Percentiles rank a stretch among this genome's conserved stretches.
Evolutionary conservation across 1,139 yeast species (phyloP).

Genomic region (Barnettozyma hawaiiensis): DNA sequence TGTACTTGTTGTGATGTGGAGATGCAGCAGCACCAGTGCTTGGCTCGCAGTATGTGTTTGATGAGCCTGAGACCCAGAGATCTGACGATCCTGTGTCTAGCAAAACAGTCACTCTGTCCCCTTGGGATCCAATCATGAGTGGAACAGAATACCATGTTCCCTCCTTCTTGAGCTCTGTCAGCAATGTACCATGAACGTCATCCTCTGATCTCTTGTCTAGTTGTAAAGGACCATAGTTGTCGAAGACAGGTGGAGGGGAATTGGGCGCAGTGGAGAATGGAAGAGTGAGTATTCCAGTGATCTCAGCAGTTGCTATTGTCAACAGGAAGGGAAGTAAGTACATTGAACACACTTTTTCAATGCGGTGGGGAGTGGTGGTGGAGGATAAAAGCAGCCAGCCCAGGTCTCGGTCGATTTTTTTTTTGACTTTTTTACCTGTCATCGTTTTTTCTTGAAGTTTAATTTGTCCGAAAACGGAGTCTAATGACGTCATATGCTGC

Average conservation of each 20-base stretch:
- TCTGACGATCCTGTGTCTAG: slow-evolving; percentile 74
- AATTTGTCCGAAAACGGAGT: too few species aligned
- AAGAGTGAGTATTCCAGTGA: neutral
- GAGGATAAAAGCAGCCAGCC: too few species aligned
- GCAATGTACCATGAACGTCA: slow-evolving; percentile 31
- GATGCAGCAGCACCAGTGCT: slow-evolving; percentile 3
- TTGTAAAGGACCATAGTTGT: neutral
- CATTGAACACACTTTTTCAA: too few species aligned
- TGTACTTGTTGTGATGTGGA: neutral
- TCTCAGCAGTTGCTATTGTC: neutral
- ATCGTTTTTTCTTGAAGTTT: too few species aligned
- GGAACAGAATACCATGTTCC: slow-evolving; percentile 45
- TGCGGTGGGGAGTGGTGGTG: too few species aligned
- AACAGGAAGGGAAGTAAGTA: neutral
- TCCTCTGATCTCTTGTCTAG: slow-evolving; percentile 24
- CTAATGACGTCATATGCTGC: too few species aligned
- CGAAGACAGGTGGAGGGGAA: neutral
- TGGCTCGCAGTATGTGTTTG: slow-evolving; percentile 20
- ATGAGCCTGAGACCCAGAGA: slow-evolving; percentile 46
- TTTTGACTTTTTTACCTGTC: too few species aligned
- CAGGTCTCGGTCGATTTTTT: too few species aligned
- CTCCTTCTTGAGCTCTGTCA: slow-evolving; percentile 39
- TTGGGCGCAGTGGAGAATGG: neutral
- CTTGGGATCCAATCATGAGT: slow-evolving; percentile 48
- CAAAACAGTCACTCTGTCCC: slow-evolving; percentile 46